Percentiles rank a stretch among this genome's conserved stretches.
Conservation (phyloP, 371 early-diverging fungal genomes). For the Lichtheimia hyalospora region DNA sequence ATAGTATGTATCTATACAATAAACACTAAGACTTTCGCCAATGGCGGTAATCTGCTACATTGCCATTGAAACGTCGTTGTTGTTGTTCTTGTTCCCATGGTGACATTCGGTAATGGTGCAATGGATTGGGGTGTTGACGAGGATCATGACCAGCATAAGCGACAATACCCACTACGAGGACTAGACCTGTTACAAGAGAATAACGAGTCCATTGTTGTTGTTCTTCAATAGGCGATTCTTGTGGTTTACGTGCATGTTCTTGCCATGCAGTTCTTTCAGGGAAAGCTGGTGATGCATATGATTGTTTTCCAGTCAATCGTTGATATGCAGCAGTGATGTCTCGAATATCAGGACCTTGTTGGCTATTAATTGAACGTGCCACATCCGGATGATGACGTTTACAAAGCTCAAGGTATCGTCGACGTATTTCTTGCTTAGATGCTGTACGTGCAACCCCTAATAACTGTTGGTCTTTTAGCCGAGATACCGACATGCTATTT, state of each 20-base stretch:
- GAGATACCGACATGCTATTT: conserved; percentile 4
- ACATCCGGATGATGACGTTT: conserved; percentile 21
- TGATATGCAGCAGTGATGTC: conserved; percentile 18
- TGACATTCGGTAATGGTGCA: not conserved
- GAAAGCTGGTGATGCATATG: not conserved
- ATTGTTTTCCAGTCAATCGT: conserved; percentile 5
- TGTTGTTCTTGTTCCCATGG: conserved; percentile 1
- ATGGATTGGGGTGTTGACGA: not conserved
- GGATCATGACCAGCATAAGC: conserved; percentile 14
- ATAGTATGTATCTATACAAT: too few species aligned
- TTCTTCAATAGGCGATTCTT: conserved; percentile 4
- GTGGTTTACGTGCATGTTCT: not conserved
- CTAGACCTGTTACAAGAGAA: conserved; percentile 12
- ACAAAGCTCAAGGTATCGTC: conserved; percentile 12
- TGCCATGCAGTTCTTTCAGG: not conserved
- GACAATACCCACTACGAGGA: not conserved
- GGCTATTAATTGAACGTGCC: not conserved
- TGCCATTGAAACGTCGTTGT: not conserved
- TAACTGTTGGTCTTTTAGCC: conserved; percentile 10
- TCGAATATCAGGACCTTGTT: conserved; percentile 6
- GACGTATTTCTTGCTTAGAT: conserved; percentile 9
- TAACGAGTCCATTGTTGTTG: conserved; percentile 10
- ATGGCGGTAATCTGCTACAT: conserved; percentile 5
- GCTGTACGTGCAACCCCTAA: conserved; percentile 15
- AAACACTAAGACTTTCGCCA: conserved; percentile 1